Evolutionary conservation across 768 basidiomycete species (phyloP), one percentile per base, ranked within the genome.

Genomic region (Agaricus blazei): DNA sequence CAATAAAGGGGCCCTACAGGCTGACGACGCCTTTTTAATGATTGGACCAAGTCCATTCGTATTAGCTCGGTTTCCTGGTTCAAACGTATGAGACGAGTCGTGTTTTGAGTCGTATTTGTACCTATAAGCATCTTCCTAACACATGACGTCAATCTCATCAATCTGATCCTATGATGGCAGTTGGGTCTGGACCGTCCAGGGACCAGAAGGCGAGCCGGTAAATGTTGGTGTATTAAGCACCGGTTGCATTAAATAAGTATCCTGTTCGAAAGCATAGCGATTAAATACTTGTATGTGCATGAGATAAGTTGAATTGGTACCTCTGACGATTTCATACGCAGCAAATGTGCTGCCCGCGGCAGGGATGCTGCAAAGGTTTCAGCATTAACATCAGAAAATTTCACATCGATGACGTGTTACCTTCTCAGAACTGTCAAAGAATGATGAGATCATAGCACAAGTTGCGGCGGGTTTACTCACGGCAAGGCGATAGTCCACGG

Each of bases 311-410:
- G 19, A 38, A 49, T 41, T 4, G 8, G 65, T 51, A 85, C 86
- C 87, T 74, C 90, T 72, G 0, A 86, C 90, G 27, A 94, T 64
- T 67, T 97, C 93, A 63, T 88, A 97, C 0, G 89, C 88, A 9
- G 90, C 87, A 61, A 97, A 96, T 3, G 94, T 97, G 60, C 87
- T 85, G 42, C 84, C 94, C 11, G 93, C 93, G 4, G 94, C 90
- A 12, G 94, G 94, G 63, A 95, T 92, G 69, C 92, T 56, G 11
- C 24, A 31, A 38, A 37, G 19, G 19, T 19, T 15, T 37, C 38
- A 48, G 41, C 36, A 27, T 54, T 93, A 59, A 43, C 15, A 62
- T 47, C 14, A 62, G 57, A 36, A 14, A 58, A 15, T 46, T 29
- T 47, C 46, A 19, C 8, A 1, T 11, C 24, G 15, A 15, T 19